Base-by-base conservation (phyloP, 305 asterid genomes). In the Euphrasia arctica region DNA sequence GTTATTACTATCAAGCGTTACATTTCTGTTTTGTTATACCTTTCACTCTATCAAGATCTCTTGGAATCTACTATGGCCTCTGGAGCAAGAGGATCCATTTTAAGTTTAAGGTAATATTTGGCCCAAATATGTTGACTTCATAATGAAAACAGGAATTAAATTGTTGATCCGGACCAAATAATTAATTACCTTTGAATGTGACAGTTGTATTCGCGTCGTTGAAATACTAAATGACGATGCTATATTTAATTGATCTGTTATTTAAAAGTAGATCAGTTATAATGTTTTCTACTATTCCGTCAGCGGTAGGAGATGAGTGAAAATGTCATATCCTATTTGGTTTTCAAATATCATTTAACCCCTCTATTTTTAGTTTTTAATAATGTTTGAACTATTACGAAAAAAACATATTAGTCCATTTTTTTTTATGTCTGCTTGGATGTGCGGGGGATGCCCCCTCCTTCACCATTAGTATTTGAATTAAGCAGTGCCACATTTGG, bases 191-290 rank as follows among this genome's bases (percentile, higher is more conserved):
- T 62, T 43, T 27, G 54, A 47, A 47, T 13, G 45, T 27, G 56
- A 25, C 18, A 27, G 9, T 67, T 58, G 6, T 43, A 31, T 58
- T 34, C 36, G 63, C 31, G 14, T 36, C 42, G 9, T 36, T 36
- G 42, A 36, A 4, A 36, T 36, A 36, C 42, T 5, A 36, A 57
- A 31, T 29, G 34, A 8, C 18, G 18, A 9, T 28, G 18, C 36
- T 14, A 12, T 47, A 45, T 62, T 34, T 7, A 57, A 29, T 58
- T 47, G n/a, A 58, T 58, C 12, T 67, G 48, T 58, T 36, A 9
- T 11, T 66, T 9, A 36, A 36, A 10, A n/a, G 6, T 22, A 25
- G 32, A 55, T 43, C 45, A 13, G 9, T 25, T 27, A 56, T 47
- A 29, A 27, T 22, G 50, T 64, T 64, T 64, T 54, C 42, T 41